phyloP scores from a whole-genome alignment of 768 basidiomycete species.

The Auricularia sp. region DNA sequence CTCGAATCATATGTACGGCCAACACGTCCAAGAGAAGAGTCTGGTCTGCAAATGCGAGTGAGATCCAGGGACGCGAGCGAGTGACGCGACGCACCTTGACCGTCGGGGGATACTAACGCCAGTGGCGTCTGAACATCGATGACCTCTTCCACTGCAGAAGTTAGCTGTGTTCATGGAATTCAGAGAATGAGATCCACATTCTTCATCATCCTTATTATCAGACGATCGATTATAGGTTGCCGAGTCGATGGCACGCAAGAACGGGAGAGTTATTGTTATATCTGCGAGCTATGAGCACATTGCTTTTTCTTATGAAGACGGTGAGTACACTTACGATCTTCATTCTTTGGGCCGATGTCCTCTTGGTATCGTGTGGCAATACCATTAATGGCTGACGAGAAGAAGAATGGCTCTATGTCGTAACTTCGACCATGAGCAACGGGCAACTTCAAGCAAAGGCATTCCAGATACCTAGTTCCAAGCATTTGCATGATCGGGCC shows the following conservation, averaged over 20 bases:
- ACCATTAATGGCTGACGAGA: conserved; percentile 54
- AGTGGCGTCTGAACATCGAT: background rate
- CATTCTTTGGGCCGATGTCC: conserved; percentile 25
- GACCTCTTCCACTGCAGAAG: background rate
- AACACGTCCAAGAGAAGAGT: background rate
- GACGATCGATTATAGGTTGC: background rate
- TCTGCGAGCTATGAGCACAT: conserved; percentile 31
- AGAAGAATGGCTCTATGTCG: conserved; percentile 54
- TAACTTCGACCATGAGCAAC: conserved; percentile 26
- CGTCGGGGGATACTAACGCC: background rate
- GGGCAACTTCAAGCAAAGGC: background rate
- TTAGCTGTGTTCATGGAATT: background rate
- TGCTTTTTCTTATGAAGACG: background rate
- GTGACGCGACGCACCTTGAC: background rate
- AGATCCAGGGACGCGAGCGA: background rate
- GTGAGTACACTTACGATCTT: conserved; percentile 41
- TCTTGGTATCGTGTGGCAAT: conserved; percentile 60
- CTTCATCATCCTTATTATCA: background rate
- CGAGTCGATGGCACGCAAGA: conserved; percentile 6
- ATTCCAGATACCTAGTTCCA: conserved; percentile 36
- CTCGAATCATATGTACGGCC: background rate
- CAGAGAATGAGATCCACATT: background rate
- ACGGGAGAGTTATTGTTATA: conserved; percentile 46
- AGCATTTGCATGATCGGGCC: conserved; percentile 46
- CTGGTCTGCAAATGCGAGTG: background rate